A percentile compares a stretch with the other conserved stretches of the same genome.
Evolutionary conservation across 139 green algal genomes (phyloP).

Genomic region (Ostreobium quekettii): DNA sequence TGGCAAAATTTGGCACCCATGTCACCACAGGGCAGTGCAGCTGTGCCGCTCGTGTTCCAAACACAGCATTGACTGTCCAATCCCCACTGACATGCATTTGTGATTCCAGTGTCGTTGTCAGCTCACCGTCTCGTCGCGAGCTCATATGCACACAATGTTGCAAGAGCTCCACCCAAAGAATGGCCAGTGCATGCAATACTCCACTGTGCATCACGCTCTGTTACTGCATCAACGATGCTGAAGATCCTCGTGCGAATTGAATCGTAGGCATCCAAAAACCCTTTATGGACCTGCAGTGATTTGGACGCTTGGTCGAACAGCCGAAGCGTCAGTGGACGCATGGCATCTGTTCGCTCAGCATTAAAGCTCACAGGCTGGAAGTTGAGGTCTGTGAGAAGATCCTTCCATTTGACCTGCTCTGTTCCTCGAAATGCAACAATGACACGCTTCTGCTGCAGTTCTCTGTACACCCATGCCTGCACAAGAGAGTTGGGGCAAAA

Average conservation of each 20-base stretch:
- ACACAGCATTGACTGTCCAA: too few relatives aligned
- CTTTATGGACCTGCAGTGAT: conserved; percentile 36
- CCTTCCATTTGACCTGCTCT: conserved; percentile 62
- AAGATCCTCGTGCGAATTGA: conserved; percentile 1
- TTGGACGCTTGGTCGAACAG: conserved; percentile 16
- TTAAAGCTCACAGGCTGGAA: conserved; percentile 48
- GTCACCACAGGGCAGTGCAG: too few relatives aligned
- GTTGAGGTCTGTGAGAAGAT: conserved; percentile 66
- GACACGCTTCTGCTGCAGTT: conserved; percentile 18
- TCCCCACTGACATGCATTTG: too few relatives aligned
- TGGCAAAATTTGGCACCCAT: too few relatives aligned
- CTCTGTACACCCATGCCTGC: conserved; percentile 58
- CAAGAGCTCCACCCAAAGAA: conserved; percentile 73
- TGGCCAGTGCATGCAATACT: conserved; percentile 61
- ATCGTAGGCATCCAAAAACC: conserved; percentile 52
- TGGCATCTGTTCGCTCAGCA: conserved; percentile 29
- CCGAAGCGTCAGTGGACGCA: conserved; percentile 25
- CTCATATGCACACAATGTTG: conserved; percentile 71
- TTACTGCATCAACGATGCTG: not conserved
- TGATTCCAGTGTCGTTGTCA: too few relatives aligned
- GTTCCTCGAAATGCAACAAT: conserved; percentile 16
- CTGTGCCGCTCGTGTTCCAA: too few relatives aligned
- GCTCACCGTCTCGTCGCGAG: conserved; percentile 36
- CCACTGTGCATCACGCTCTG: conserved; percentile 18
- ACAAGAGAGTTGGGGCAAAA: not conserved